Conservation (phyloP, 805 yeast species). For the Lachancea meyersii region DNA sequence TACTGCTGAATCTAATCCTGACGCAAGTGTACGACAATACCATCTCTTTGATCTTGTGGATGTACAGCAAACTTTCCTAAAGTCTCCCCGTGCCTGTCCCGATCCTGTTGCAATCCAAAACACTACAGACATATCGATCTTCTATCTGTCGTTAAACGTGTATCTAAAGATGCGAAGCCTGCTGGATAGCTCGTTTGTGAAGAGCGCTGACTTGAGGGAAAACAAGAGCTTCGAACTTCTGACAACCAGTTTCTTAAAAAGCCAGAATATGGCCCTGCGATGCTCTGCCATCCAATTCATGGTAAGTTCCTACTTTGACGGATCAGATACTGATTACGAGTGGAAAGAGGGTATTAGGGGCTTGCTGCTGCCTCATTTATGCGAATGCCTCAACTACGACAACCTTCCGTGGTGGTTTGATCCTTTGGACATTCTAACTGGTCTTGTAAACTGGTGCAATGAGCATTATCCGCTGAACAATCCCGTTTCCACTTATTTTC, state of each 20-base stretch:
- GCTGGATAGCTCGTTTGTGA: not conserved
- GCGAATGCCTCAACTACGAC: conserved; percentile 21
- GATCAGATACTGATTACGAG: no score
- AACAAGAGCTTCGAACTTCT: conserved; percentile 17
- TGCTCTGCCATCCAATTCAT: conserved; percentile 21
- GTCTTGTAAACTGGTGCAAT: conserved; percentile 22
- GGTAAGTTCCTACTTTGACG: conserved; percentile 15
- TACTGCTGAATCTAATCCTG: conserved; percentile 5
- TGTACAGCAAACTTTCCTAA: conserved; percentile 5
- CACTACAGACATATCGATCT: conserved; percentile 15
- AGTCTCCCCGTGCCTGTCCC: conserved; percentile 15
- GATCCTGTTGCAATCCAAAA: conserved; percentile 19
- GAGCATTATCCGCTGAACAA: conserved; percentile 21
- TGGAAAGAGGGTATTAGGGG: no score
- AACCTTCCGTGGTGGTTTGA: conserved; percentile 32
- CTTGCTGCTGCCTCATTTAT: conserved; percentile 25
- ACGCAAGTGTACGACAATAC: conserved; percentile 9
- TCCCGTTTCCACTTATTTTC: conserved; percentile 22
- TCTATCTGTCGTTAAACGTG: conserved; percentile 17
- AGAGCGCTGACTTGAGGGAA: conserved; percentile 11
- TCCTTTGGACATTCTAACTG: conserved; percentile 23
- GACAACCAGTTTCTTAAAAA: conserved; percentile 21
- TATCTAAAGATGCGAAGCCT: conserved; percentile 8
- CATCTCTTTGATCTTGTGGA: conserved; percentile 17
- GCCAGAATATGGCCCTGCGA: conserved; percentile 18